A percentile compares a stretch with the other conserved stretches of the same genome.
Conservation (phyloP, 73 alveolate species). For the Paramecium caudatum region DNA sequence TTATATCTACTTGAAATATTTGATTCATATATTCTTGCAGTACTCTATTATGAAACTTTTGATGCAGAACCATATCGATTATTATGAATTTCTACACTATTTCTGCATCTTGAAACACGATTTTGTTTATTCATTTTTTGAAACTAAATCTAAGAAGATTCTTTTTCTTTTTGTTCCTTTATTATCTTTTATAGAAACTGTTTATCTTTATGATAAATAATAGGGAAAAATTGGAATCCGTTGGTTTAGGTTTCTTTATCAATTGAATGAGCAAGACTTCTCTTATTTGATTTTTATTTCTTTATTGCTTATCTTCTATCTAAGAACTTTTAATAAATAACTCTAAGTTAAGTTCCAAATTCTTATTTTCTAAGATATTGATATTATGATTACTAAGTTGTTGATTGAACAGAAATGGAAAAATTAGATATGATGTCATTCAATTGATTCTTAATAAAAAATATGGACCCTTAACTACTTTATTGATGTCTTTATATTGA, state of each 20-base stretch:
- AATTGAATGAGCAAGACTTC: slow-evolving; percentile 37
- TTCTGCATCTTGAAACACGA: slow-evolving; percentile 5
- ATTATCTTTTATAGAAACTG: slow-evolving; percentile 16
- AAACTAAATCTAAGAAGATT: background rate
- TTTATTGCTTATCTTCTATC: slow-evolving; percentile 33
- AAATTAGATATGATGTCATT: slow-evolving; percentile 11
- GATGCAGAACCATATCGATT: slow-evolving; percentile 58
- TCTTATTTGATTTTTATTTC: background rate
- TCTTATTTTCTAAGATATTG: background rate
- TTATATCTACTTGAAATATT: slow-evolving; percentile 31
- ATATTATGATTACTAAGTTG: background rate
- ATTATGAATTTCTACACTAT: slow-evolving; percentile 59
- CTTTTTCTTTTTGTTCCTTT: slow-evolving; percentile 9
- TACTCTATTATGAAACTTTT: background rate
- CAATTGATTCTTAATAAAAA: slow-evolving; percentile 28
- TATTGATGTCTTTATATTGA: background rate
- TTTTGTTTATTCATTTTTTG: slow-evolving; percentile 7
- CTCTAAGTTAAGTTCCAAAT: background rate
- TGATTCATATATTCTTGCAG: slow-evolving; percentile 29
- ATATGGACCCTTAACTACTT: slow-evolving; percentile 29
- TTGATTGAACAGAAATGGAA: background rate
- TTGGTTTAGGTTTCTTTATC: slow-evolving; percentile 36
- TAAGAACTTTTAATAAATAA: background rate
- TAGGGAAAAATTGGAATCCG: slow-evolving; percentile 7
- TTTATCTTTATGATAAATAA: slow-evolving; percentile 7